phyloP scores from a whole-genome alignment of 129 eudicot species.

The Gnaphalium uliginosum region DNA sequence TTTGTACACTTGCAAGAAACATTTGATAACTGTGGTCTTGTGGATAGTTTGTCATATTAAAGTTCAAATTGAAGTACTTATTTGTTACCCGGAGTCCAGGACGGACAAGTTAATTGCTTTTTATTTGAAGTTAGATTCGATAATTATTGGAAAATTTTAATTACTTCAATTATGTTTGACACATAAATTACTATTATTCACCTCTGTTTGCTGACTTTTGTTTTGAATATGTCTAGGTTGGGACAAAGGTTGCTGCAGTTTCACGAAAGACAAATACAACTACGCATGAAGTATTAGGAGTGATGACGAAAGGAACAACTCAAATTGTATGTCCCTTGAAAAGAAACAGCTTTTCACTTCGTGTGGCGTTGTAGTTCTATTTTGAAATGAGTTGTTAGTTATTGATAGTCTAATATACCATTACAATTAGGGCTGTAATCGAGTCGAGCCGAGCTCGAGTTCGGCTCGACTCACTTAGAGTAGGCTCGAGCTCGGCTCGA shows the following conservation, averaged over 20 bases:
- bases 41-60: neutral
- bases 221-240: slow-evolving; percentile 49
- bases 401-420: neutral
- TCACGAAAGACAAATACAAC: slow-evolving; percentile 93
- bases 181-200: neutral
- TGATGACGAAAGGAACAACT: slow-evolving; percentile 79
- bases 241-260: slow-evolving; percentile 93
- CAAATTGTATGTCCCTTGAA: slow-evolving; percentile 68
- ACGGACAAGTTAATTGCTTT: neutral
- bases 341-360: neutral
- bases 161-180: too few species aligned
- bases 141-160: too few species aligned
- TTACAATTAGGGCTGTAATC: too few species aligned
- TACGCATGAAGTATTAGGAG: slow-evolving; percentile 92
- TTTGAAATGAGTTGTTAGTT: neutral
- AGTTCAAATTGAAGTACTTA: neutral
- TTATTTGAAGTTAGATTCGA: neutral
- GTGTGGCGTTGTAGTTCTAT: neutral
- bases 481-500: too few species aligned
- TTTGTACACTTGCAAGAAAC: neutral
- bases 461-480: too few species aligned
- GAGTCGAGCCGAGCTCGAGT: too few species aligned
- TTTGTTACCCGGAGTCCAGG: neutral
- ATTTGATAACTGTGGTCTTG: neutral
- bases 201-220: neutral